phyloP scores from a whole-genome alignment of 331 rosid species.

The Ulmus americana region DNA sequence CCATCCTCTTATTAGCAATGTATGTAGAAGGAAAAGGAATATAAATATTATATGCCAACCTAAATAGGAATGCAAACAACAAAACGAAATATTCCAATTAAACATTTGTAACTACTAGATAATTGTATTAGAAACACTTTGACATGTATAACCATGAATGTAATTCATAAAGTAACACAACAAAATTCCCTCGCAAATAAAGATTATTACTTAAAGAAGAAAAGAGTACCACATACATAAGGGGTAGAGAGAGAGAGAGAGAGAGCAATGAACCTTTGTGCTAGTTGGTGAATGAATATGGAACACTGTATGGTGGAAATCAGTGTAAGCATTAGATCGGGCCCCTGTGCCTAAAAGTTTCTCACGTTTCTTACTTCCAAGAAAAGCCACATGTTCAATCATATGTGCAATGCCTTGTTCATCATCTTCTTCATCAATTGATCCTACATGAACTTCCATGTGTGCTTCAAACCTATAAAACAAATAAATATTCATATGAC shows the following conservation, averaged over 20 bases:
- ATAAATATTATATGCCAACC: not conserved
- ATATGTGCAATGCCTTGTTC: constrained; percentile 99
- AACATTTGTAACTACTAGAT: not conserved
- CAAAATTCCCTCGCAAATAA: not conserved
- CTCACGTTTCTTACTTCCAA: constrained; percentile 99
- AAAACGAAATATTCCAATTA: not conserved
- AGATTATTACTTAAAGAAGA: not conserved
- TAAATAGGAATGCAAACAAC: not conserved
- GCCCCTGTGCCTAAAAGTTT: constrained; percentile 97
- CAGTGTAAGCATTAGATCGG: constrained; percentile 97
- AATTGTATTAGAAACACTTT: no score
- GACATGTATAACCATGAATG: not conserved
- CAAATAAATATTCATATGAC: constrained; percentile 22
- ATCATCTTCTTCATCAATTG: constrained; percentile 90
- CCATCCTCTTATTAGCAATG: constrained; percentile 3
- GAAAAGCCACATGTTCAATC: constrained; percentile 98
- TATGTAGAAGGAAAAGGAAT: not conserved
- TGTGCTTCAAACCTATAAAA: constrained; percentile 95
- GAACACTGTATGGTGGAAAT: constrained; percentile 98
- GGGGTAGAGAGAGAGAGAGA: not conserved
- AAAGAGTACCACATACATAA: not conserved
- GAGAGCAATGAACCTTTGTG: constrained; percentile 52
- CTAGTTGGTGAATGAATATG: constrained; percentile 91
- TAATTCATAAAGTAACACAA: not conserved
- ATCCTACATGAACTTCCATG: constrained; percentile 95